Percentiles rank a stretch among this genome's conserved stretches.
phyloP scores from a whole-genome alignment of 2,329 filamentous ascomycete species.

The Tolypocladium paradoxum region DNA sequence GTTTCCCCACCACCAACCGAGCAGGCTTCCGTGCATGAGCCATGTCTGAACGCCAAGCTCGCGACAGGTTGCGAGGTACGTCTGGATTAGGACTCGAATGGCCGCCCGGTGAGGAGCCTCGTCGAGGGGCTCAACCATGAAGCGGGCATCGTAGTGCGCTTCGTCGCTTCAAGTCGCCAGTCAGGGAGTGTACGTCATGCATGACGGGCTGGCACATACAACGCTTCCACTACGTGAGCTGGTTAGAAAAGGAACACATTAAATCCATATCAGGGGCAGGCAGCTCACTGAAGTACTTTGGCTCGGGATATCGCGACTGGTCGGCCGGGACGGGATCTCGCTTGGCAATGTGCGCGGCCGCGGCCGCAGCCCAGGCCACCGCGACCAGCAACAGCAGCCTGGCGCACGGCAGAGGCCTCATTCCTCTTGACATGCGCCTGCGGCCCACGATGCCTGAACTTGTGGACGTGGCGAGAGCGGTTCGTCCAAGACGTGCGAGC shows the following conservation, averaged over 20 bases:
- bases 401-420: not conserved
- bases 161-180: not conserved
- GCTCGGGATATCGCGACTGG: constrained; percentile 4
- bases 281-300: constrained; percentile 14
- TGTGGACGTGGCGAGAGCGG: not conserved
- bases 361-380: constrained; percentile 1
- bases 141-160: constrained; percentile 25
- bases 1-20: constrained; percentile 81
- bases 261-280: no score
- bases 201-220: not conserved
- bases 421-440: not conserved
- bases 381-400: constrained; percentile 1
- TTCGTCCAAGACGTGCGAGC: not conserved
- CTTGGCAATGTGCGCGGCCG: not conserved
- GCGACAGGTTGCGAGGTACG: constrained; percentile 59
- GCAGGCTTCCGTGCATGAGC: constrained; percentile 73
- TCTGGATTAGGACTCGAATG: constrained; percentile 56
- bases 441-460: not conserved
- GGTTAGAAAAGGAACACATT: not conserved
- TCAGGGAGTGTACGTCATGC: not conserved
- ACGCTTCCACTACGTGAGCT: not conserved
- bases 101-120: constrained; percentile 49
- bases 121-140: constrained; percentile 25
- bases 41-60: constrained; percentile 63
- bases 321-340: constrained; percentile 2